Conservation (phyloP, 345 rosid genomes). For the Reutealis trisperma region DNA sequence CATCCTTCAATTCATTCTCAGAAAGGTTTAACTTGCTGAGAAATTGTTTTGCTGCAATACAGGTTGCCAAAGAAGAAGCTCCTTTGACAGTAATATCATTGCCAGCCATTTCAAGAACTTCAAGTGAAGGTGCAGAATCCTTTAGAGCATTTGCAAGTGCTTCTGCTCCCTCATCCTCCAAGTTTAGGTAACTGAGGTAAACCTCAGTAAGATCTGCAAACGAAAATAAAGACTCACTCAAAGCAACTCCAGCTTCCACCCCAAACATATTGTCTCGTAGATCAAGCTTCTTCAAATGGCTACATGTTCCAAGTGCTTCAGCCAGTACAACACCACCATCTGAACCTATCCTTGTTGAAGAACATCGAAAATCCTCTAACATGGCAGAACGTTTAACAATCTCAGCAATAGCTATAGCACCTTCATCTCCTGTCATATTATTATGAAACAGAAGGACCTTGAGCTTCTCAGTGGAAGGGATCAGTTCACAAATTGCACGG, state of each 20-base stretch:
- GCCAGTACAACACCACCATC: slow-evolving; percentile 82
- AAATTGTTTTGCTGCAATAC: slow-evolving; percentile 56
- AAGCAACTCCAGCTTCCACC: slow-evolving; percentile 67
- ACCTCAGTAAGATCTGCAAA: slow-evolving; percentile 63
- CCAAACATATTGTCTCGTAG: slow-evolving; percentile 93
- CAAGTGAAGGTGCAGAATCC: slow-evolving; percentile 68
- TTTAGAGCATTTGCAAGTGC: slow-evolving; percentile 67
- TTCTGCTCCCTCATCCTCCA: slow-evolving; percentile 78
- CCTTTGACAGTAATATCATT: slow-evolving; percentile 78
- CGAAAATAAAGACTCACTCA: slow-evolving; percentile 61
- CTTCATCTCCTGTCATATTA: slow-evolving; percentile 95
- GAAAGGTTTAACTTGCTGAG: slow-evolving; percentile 71
- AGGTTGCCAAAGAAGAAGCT: slow-evolving; percentile 60
- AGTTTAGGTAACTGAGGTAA: slow-evolving; percentile 78
- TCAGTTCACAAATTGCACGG: slow-evolving; percentile 62
- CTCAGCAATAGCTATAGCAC: slow-evolving; percentile 76
- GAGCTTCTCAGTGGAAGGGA: slow-evolving; percentile 82
- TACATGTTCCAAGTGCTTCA: slow-evolving; percentile 68
- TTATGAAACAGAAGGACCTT: slow-evolving; percentile 86
- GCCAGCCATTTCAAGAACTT: slow-evolving; percentile 90
- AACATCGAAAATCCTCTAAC: slow-evolving; percentile 81
- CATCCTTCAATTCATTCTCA: slow-evolving; percentile 91
- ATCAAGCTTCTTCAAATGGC: slow-evolving; percentile 73
- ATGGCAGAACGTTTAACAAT: slow-evolving; percentile 61
- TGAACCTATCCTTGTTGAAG: slow-evolving; percentile 79